Evolutionary conservation across 2,329 filamentous ascomycete species (phyloP).

Genomic region (Clonostachys chloroleuca): DNA sequence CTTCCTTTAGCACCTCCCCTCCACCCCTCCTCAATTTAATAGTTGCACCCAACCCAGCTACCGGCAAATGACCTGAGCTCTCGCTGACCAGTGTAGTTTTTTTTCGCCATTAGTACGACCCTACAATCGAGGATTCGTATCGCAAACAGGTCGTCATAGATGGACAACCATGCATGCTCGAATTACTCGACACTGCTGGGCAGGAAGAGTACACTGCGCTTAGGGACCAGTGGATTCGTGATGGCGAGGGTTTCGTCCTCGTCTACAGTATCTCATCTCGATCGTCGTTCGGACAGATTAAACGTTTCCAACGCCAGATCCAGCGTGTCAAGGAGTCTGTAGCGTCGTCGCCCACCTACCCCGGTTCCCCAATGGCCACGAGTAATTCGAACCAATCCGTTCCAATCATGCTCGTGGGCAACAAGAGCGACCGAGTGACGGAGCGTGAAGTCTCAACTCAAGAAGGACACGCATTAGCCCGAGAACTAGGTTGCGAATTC

Average conservation of each 20-base stretch:
- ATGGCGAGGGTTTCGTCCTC: constrained; percentile 94
- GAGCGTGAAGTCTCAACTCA: constrained; percentile 96
- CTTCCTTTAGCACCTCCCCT: background rate
- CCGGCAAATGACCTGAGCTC: background rate
- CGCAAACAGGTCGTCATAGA: constrained; percentile 92
- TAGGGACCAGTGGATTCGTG: constrained; percentile 96
- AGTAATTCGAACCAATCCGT: constrained; percentile 62
- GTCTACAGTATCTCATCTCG: constrained; percentile 98
- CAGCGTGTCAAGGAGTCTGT: constrained; percentile 94
- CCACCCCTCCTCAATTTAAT: background rate
- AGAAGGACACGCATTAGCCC: constrained; percentile 86
- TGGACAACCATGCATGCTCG: constrained; percentile 91
- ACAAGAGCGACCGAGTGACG: constrained; percentile 95
- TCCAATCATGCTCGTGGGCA: constrained; percentile 96
- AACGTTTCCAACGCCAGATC: constrained; percentile 94
- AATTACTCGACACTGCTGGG: constrained; percentile 93
- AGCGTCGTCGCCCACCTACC: constrained; percentile 70
- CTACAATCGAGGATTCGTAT: constrained; percentile 85
- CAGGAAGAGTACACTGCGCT: constrained; percentile 98
- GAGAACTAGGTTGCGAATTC: constrained; percentile 92
- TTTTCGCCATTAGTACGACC: constrained; percentile 60
- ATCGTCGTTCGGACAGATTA: constrained; percentile 91
- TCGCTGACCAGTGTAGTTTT: background rate
- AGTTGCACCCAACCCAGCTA: background rate
- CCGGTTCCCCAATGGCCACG: constrained; percentile 66